Base-by-base conservation (phyloP, 768 basidiomycete species). In the Calocera cornea region DNA sequence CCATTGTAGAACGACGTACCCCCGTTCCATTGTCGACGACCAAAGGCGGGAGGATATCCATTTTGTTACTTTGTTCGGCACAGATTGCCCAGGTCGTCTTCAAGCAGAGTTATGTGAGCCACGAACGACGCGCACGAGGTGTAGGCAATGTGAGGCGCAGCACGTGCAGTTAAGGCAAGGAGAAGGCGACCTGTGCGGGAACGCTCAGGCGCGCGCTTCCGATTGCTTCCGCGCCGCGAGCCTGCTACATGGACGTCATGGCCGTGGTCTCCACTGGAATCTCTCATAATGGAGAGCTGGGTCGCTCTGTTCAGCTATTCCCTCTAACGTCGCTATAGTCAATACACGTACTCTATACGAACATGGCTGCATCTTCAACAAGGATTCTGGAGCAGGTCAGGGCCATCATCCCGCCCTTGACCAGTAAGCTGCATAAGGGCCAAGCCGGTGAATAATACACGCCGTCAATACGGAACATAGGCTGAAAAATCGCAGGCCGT, bases 21-120 rank as follows among this genome's bases (percentile, higher is more conserved):
- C 91, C 91, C 34, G 91, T 93, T 73, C 91, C 91, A 70, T 92
- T 92, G 72, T 93, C 91, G 68, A 93, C 89, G 33, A 92, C 90
- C 68, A 92, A 77, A 34, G 87, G 87, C 33, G 76, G 73, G 72
- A 47, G 47, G 64, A 70, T 33, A 40, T 65, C 64, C 64, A 65
- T 65, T 36, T 65, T 65, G 24, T 29, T 60, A 11, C 31, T 60
- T 22, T 33, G 2, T 24, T 60, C 14, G 14, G 31, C 31, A 33
- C 54, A 60, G 16, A 22, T 60, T 47, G 16, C 8, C 24, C 16
- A 14, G 14, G 5, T 14, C 14, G 7, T 38, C 36, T 38, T 38
- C 36, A 47, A 19, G 7, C 19, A 19, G 44, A 8, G 19, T 11
- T 47, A 47, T 47, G 44, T n/a, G n/a, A n/a, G n/a, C 44, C 36